A percentile compares a stretch with the other conserved stretches of the same genome.
These are phyloP conservation scores for Fomitopsis palustris DNA, from an alignment of 1,284 basidiomycete species.

Conservation along the genomic window DNA sequence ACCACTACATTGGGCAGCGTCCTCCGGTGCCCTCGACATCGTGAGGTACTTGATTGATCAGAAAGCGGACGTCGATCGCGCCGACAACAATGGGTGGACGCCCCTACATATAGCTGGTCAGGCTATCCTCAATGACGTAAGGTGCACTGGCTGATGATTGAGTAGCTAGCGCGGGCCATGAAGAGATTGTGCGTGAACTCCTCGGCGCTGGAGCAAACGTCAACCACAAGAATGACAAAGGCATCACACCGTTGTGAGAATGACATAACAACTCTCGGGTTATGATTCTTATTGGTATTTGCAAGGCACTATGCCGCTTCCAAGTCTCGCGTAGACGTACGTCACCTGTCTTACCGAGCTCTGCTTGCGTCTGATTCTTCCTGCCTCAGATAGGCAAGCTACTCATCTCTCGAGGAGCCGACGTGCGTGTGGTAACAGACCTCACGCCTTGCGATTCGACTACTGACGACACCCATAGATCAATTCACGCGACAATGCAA, in stretches of 20 bases:
- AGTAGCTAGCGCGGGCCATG: constrained; percentile 80
- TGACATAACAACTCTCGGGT: neutral
- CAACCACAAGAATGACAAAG: constrained; percentile 81
- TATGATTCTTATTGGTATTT: constrained; percentile 3
- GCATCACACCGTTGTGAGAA: constrained; percentile 80
- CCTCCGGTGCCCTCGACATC: constrained; percentile 69
- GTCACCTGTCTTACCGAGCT: neutral
- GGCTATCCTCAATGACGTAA: constrained; percentile 6
- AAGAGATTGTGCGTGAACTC: constrained; percentile 76
- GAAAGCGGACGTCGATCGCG: constrained; percentile 66
- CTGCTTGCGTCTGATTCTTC: constrained; percentile 4
- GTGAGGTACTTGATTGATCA: constrained; percentile 72
- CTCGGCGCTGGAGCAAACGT: constrained; percentile 84
- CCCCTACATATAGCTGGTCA: constrained; percentile 85
- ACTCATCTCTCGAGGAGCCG: constrained; percentile 82
- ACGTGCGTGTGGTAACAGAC: constrained; percentile 48
- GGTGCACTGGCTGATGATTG: neutral
- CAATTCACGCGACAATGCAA: constrained; percentile 88
- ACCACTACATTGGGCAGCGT: constrained; percentile 87
- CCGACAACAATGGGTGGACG: constrained; percentile 81
- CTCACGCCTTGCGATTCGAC: neutral
- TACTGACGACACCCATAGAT: constrained; percentile 53
- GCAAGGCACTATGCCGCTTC: constrained; percentile 91
- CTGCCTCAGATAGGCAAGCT: constrained; percentile 75
- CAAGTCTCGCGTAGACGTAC: constrained; percentile 74